Evolutionary conservation across 495 filamentous ascomycete genomes (phyloP).

Genomic region (Elaphomyces granulatus): DNA sequence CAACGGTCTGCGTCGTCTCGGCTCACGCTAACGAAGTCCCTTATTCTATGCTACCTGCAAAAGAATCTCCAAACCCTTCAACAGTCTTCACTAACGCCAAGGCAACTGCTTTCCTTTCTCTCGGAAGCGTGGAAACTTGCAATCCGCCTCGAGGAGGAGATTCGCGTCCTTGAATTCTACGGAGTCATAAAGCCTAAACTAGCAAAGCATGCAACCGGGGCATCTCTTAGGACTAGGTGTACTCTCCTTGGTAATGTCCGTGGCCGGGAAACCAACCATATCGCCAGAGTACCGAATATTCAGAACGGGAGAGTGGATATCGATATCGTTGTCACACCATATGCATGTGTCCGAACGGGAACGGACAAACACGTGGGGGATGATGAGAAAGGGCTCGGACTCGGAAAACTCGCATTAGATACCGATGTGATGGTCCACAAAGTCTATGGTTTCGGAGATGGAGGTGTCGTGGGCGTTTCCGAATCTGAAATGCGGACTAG

Average conservation of each 20-base stretch:
- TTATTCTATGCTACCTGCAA: constrained; percentile 28
- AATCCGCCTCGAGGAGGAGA: constrained; percentile 28
- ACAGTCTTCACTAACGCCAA: constrained; percentile 21
- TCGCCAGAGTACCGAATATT: constrained; percentile 10
- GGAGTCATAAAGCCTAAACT: constrained; percentile 31
- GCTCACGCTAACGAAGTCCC: constrained; percentile 21
- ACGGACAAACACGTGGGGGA: constrained; percentile 7
- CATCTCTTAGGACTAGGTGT: constrained; percentile 28
- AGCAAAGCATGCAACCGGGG: constrained; percentile 13
- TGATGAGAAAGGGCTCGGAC: constrained; percentile 5
- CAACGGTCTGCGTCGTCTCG: constrained; percentile 6
- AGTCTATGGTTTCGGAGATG: constrained; percentile 29
- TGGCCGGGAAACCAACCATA: constrained; percentile 6
- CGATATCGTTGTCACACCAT: constrained; percentile 24
- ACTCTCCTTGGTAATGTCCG: constrained; percentile 19
- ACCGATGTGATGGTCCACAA: constrained; percentile 31
- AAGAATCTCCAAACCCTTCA: constrained; percentile 18
- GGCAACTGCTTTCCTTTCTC: constrained; percentile 25
- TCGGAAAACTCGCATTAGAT: constrained; percentile 24
- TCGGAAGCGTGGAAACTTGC: constrained; percentile 29
- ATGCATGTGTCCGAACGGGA: constrained; percentile 8
- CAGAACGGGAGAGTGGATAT: constrained; percentile 23
- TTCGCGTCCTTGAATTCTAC: constrained; percentile 33
- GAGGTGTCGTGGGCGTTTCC: constrained; percentile 18
- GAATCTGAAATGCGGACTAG: constrained; percentile 26